A percentile compares a stretch with the other conserved stretches of the same genome.
These are phyloP conservation scores for Metschnikowia dekortorum DNA, from an alignment of 805 yeast genomes.

Conservation along the genomic window DNA sequence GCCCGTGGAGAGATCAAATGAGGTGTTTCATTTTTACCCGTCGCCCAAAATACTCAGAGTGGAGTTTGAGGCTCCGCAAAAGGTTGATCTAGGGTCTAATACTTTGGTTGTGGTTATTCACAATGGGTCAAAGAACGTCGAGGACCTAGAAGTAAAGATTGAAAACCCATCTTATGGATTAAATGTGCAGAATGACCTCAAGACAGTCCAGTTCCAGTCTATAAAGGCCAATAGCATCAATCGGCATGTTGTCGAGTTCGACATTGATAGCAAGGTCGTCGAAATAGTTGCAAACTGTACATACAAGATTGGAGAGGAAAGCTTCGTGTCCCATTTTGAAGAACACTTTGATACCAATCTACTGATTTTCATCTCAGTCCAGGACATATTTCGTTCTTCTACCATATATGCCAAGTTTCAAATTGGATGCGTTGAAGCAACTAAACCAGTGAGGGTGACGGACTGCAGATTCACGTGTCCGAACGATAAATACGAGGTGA, in stretches of 20 bases:
- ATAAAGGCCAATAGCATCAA: neutral
- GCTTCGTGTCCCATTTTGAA: constrained; percentile 20
- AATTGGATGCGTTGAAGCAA: constrained; percentile 52
- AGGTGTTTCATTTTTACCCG: constrained; percentile 14
- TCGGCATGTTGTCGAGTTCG: constrained; percentile 28
- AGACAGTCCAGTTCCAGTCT: neutral
- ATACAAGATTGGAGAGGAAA: constrained; percentile 19
- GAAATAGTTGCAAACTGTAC: constrained; percentile 18
- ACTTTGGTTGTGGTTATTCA: constrained; percentile 22
- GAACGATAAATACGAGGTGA: constrained; percentile 23
- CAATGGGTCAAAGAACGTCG: constrained; percentile 28
- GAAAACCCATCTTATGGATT: constrained; percentile 17
- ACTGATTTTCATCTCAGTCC: constrained; percentile 70
- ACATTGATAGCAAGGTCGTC: constrained; percentile 25
- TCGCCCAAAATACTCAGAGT: constrained; percentile 22
- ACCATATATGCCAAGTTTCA: constrained; percentile 63
- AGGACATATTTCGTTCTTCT: constrained; percentile 62
- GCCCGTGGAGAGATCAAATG: neutral
- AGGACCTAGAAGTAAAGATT: constrained; percentile 4
- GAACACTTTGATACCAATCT: constrained; percentile 50
- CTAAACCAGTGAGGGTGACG: constrained; percentile 51
- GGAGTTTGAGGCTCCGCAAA: constrained; percentile 22
- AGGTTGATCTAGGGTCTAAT: constrained; percentile 26
- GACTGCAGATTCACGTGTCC: constrained; percentile 36
- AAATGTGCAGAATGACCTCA: constrained; percentile 3